These are phyloP conservation scores for Fonsecaea multimorphosa DNA, from an alignment of 2,329 filamentous ascomycete genomes.

Conservation along the genomic window DNA sequence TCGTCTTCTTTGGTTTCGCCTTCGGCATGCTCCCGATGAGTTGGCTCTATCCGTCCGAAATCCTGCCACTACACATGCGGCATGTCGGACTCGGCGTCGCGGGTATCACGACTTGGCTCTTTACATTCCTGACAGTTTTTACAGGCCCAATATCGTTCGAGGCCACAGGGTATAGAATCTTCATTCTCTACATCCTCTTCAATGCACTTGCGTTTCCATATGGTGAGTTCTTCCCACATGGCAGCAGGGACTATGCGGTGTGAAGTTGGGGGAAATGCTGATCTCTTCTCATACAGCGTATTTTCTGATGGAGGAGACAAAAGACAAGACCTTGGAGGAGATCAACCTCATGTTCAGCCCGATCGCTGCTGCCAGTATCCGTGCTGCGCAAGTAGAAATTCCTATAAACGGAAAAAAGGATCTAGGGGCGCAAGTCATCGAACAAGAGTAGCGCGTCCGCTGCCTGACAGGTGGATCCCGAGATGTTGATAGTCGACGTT, in stretches of 20 bases:
- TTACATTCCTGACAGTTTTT: conserved; percentile 8
- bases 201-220: conserved; percentile 55
- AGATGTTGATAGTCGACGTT: too few species aligned
- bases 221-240: conserved; percentile 42
- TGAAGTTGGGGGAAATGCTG: neutral
- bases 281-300: conserved; percentile 8
- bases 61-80: conserved; percentile 12
- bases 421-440: neutral
- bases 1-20: conserved; percentile 11
- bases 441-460: neutral
- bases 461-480: too few species aligned
- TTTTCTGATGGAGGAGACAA: conserved; percentile 14
- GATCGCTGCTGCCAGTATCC: neutral
- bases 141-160: conserved; percentile 3
- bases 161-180: conserved; percentile 4
- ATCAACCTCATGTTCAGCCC: conserved; percentile 2
- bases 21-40: conserved; percentile 18
- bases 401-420: neutral
- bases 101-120: conserved; percentile 8
- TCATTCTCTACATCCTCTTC: conserved; percentile 32
- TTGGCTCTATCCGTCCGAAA: conserved; percentile 14
- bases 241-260: neutral
- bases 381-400: neutral
- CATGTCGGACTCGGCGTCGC: conserved; percentile 5
- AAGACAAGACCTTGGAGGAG: conserved; percentile 8